Evolutionary conservation across 108 stramenopile genomes (phyloP), one percentile per base, ranked within the genome.

Genomic region (Cyclostephanos invisitatus): DNA sequence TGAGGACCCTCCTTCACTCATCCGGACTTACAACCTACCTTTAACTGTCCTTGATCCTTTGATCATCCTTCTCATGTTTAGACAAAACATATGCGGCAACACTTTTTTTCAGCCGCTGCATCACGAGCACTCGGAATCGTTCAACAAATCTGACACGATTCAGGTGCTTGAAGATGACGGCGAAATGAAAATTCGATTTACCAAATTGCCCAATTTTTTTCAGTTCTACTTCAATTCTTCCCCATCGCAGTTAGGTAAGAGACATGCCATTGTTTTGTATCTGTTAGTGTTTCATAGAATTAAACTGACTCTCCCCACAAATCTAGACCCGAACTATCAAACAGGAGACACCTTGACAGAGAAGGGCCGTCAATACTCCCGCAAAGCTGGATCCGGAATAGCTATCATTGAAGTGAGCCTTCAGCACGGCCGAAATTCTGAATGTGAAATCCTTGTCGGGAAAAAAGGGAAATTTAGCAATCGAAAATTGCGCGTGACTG

Each of bases 31-130:
- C 64, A 80, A 72, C 15, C 83, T 91, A 47, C 90, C 89, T 38
- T 17, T 50, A 28, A 28, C 54, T 53, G 75, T 85, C 14, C 48
- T 71, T 65, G 92, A 93, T 72, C 88, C 88, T 40, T 64, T 88
- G 15, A 67, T 89, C 64, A 60, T 93, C 10, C 60, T 91, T 40
- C 67, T 93, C 0, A 83, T 84, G 65, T 89, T 93, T 44, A 73
- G 88, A 10, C 91, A 71, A 67, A 88, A 91, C 56, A 62, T 91
- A 40, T 91, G 86, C 65, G 90, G 87, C 2, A 84, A 83, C 12
- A 86, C 90, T 17, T 92, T 83, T 62, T 89, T 93, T 56, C 89
- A 93, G 57, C 86, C 73, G 15, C 64, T 89, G 36, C 65, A 80
- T 53, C 58, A 81, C 20, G 71, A 75, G 25, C 65, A 65, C 22